phyloP scores from a whole-genome alignment of 2,329 filamentous ascomycete genomes.

The Beauveria caledonica region DNA sequence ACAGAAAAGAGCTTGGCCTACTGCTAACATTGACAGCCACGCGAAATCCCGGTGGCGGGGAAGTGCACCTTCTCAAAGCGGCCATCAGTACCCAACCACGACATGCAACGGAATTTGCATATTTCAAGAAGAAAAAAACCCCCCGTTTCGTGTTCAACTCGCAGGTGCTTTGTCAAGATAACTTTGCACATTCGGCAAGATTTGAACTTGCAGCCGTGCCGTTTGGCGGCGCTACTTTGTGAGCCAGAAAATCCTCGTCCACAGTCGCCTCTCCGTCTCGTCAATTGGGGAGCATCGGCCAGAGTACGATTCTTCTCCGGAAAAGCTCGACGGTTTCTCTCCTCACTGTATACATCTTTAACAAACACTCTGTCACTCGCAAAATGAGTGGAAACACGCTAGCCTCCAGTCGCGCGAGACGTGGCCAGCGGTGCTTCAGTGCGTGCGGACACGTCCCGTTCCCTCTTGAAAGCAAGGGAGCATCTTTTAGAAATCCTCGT shows the following conservation, averaged over 20 bases:
- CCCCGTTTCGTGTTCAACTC: background rate
- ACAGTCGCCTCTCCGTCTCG: background rate
- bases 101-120: background rate
- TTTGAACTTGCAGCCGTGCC: background rate
- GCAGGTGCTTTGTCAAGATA: background rate
- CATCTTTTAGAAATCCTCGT: no score
- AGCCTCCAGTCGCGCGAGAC: conserved; percentile 30
- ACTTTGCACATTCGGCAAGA: no score
- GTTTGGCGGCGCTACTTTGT: background rate
- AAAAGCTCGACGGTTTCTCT: background rate
- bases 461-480: no score
- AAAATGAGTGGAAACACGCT: conserved; percentile 24
- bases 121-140: background rate
- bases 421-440: conserved; percentile 16
- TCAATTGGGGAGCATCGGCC: conserved; percentile 26
- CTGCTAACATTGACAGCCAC: background rate
- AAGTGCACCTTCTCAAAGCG: background rate
- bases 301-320: conserved; percentile 29
- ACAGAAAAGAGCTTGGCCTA: background rate
- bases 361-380: conserved; percentile 25
- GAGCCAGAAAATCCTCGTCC: background rate
- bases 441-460: no score
- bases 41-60: conserved; percentile 9
- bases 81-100: background rate
- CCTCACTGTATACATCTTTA: background rate